phyloP scores from a whole-genome alignment of 2,329 filamentous ascomycete species.

The Microdochium bolleyi region DNA sequence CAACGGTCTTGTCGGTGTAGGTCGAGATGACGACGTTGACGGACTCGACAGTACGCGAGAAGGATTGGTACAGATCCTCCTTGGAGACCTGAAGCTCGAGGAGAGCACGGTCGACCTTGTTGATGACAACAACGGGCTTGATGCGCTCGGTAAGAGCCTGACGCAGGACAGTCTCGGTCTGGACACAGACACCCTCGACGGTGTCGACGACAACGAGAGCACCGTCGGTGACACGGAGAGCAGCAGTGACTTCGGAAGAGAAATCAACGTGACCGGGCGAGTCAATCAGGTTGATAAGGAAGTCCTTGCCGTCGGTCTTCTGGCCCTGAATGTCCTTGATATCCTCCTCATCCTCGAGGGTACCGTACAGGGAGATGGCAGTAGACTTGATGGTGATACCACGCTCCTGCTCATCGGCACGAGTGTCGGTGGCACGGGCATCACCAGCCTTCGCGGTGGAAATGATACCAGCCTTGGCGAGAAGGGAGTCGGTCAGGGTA shows the following conservation, averaged over 20 bases:
- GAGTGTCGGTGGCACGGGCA: slow-evolving; percentile 92
- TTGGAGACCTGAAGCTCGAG: slow-evolving; percentile 97
- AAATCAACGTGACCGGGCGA: slow-evolving; percentile 99
- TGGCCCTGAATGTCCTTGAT: slow-evolving; percentile 88
- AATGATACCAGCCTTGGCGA: slow-evolving; percentile 98
- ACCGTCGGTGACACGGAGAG: slow-evolving; percentile 99
- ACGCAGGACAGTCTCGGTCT: slow-evolving; percentile 98
- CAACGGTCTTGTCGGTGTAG: slow-evolving; percentile 93
- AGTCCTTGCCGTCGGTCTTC: slow-evolving; percentile 85
- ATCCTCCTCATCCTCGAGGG: slow-evolving; percentile 73
- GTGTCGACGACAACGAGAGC: slow-evolving; percentile 99
- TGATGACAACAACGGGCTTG: slow-evolving; percentile 99
- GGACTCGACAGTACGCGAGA: slow-evolving; percentile 98
- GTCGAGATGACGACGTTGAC: slow-evolving; percentile 99
- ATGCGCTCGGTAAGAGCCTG: slow-evolving; percentile 99
- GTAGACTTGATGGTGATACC: slow-evolving; percentile 99
- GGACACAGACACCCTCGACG: slow-evolving; percentile 98
- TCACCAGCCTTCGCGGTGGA: slow-evolving; percentile 96
- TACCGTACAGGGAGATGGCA: slow-evolving; percentile 95
- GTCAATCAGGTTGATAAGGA: slow-evolving; percentile 99
- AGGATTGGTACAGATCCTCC: slow-evolving; percentile 99
- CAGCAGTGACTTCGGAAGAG: slow-evolving; percentile 98
- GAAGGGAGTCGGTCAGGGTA: slow-evolving; percentile 97
- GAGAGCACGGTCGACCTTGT: slow-evolving; percentile 99
- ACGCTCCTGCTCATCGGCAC: slow-evolving; percentile 97